Base-by-base conservation (phyloP, 2,329 filamentous ascomycete species). In the Truncatella angustata region DNA sequence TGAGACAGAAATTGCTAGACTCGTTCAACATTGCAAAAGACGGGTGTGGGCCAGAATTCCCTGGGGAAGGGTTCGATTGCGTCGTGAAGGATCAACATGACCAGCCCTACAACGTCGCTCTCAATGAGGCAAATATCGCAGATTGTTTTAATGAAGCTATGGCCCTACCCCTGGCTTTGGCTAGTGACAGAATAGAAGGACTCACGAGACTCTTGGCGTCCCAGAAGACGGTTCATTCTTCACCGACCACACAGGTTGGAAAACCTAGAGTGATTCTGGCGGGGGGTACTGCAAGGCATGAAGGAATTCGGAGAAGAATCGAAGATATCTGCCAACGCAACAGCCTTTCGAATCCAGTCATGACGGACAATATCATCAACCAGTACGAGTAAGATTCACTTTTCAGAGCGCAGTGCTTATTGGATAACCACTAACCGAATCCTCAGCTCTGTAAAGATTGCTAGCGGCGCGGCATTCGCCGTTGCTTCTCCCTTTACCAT, bases 381-480 rank as follows among this genome's bases (percentile, higher is more conserved):
- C 26, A 24, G 7, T 40, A 52, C 40, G 12, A 23, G 37, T 40
- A 26, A 21, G 40, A 18, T 54, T 43, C 16, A 11, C 35, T 1
- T 39, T 39, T 26, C 5, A 4, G 18, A 24, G 5, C n/a, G n/a
- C n/a, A 21, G 18, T 5, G 16, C 14, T 39, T 18, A 5, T 26
- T 24, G 12, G 40, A 43, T 4, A 36, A 35, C 5, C 10, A 43
- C 12, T 11, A 35, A 30, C 12, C 12, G 7, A 16, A 18, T 4
- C n/a, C 7, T 1, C 28, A 56, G 52, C 28, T 51, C 46, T 7
- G 43, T 35, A 24, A 57, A 53, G 32, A 55, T 55, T 45, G 55
- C 50, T n/a, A 42, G 44, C 44, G 55, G 55, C 12, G 44, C 50
- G 2, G 49, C 43, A 9, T 57, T 53, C 47, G 55, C 55, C 12